Conservation (phyloP, 305 asterid genomes). For the Plantago coronopus region DNA sequence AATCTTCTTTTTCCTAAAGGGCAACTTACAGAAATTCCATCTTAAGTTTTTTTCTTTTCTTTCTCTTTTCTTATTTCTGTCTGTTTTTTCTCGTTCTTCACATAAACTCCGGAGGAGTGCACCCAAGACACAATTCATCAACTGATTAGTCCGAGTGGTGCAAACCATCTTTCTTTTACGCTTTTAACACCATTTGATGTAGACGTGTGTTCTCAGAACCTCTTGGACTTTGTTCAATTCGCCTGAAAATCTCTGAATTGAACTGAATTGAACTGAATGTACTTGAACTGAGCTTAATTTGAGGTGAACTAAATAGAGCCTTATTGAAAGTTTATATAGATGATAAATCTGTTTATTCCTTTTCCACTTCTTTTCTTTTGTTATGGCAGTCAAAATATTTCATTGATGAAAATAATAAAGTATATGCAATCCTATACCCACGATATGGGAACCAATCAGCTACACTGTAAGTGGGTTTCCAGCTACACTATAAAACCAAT, state of each 20-base stretch:
- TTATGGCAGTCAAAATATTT: not conserved
- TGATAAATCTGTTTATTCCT: conserved; percentile 4
- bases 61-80: not conserved
- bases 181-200: not conserved
- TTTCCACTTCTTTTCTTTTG: too few relatives aligned
- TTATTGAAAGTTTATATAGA: not conserved
- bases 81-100: too few relatives aligned
- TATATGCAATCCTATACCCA: too few relatives aligned
- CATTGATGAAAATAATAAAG: not conserved
- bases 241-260: too few relatives aligned
- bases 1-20: not conserved
- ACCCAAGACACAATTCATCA: not conserved
- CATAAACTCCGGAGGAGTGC: not conserved
- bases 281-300: too few relatives aligned
- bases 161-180: not conserved
- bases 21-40: too few relatives aligned
- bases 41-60: not conserved
- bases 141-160: conserved; percentile 4
- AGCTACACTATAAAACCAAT: too few relatives aligned
- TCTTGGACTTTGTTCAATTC: too few relatives aligned
- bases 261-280: too few relatives aligned
- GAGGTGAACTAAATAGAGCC: too few relatives aligned
- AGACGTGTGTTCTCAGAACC: not conserved
- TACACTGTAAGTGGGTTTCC: too few relatives aligned
- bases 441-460: too few relatives aligned